These are phyloP conservation scores for Hypoxylon crocopeplum DNA, from an alignment of 495 filamentous ascomycete species.

Conservation along the genomic window DNA sequence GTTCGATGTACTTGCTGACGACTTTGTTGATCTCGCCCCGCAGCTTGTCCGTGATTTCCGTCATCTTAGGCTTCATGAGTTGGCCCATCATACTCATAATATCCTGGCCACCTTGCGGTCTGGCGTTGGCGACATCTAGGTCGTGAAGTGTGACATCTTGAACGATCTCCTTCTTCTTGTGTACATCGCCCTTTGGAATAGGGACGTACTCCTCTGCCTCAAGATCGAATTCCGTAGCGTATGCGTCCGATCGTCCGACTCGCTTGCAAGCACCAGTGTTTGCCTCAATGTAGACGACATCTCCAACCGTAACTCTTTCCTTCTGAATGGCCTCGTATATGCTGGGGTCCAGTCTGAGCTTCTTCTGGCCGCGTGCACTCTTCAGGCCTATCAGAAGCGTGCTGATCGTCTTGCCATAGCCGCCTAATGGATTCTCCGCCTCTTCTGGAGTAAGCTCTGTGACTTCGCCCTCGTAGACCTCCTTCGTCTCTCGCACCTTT, in stretches of 20 bases:
- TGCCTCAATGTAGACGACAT: slow-evolving; percentile 98
- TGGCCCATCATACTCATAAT: slow-evolving; percentile 99
- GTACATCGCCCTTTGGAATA: slow-evolving; percentile 97
- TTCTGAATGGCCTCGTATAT: slow-evolving; percentile 99
- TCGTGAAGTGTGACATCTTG: slow-evolving; percentile 98
- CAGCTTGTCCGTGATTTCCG: slow-evolving; percentile 96
- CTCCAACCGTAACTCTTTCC: slow-evolving; percentile 92
- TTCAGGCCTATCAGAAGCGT: slow-evolving; percentile 89
- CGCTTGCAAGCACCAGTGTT: slow-evolving; percentile 97
- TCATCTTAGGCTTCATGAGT: slow-evolving; percentile 98
- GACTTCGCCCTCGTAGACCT: slow-evolving; percentile 98
- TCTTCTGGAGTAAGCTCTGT: slow-evolving; percentile 94
- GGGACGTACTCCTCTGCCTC: slow-evolving; percentile 99
- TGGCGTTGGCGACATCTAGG: slow-evolving; percentile 92
- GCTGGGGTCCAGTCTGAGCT: slow-evolving; percentile 91
- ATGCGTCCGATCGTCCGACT: slow-evolving; percentile 92
- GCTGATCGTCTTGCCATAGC: slow-evolving; percentile 93
- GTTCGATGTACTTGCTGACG: slow-evolving; percentile 96
- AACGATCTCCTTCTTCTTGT: slow-evolving; percentile 99
- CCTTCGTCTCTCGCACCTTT: slow-evolving; percentile 95
- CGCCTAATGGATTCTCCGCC: slow-evolving; percentile 96
- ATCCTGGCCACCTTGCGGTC: slow-evolving; percentile 95
- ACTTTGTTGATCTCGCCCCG: slow-evolving; percentile 97
- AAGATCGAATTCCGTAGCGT: slow-evolving; percentile 96
- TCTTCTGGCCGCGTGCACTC: slow-evolving; percentile 93